A percentile compares a stretch with the other conserved stretches of the same genome.
Evolutionary conservation across 306 rosid species (phyloP).

Genomic region (Crataegus laevigata): DNA sequence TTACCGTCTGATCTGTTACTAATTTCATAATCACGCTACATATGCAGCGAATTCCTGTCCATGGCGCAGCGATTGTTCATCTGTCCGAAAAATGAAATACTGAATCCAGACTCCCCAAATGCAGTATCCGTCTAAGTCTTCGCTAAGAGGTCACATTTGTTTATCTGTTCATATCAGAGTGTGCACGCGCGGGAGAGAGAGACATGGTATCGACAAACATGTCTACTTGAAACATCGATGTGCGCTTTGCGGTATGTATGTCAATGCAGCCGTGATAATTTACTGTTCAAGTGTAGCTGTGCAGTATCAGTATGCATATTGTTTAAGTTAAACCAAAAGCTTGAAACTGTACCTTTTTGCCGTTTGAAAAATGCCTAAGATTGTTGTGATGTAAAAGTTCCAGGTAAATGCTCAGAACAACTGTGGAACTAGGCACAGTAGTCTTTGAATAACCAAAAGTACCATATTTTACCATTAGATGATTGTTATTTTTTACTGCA

Average conservation of each 20-base stretch:
- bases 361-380: background rate
- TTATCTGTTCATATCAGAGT: background rate
- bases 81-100: slow-evolving; percentile 40
- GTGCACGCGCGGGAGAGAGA: background rate
- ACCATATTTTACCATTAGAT: too few relatives aligned
- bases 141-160: background rate
- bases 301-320: background rate
- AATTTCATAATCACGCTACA: background rate
- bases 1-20: background rate
- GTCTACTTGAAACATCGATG: background rate
- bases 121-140: slow-evolving; percentile 13
- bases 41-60: slow-evolving; percentile 48
- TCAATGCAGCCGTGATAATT: background rate
- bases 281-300: background rate
- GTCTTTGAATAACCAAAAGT: too few relatives aligned
- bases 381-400: background rate
- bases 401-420: background rate
- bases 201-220: background rate
- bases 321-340: background rate
- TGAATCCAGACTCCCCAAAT: slow-evolving; percentile 27
- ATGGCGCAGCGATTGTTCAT: slow-evolving; percentile 42
- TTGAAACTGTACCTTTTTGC: background rate
- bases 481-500: too few relatives aligned
- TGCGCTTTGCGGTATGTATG: background rate
- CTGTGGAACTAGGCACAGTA: too few relatives aligned